Percentiles rank a stretch among this genome's conserved stretches.
Conservation (phyloP, 257 asterid genomes). For the Echium plantagineum region DNA sequence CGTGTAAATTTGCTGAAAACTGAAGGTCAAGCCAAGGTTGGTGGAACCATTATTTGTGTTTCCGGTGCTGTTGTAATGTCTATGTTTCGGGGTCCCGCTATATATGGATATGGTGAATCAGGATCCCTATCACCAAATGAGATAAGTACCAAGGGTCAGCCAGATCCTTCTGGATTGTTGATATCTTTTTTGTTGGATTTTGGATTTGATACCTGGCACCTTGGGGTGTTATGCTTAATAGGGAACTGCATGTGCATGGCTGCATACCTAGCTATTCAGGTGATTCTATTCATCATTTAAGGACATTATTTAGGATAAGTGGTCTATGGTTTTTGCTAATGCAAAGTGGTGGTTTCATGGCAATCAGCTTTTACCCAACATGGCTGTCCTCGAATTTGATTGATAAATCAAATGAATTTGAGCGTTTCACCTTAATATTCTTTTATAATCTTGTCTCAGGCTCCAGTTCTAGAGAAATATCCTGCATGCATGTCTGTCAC, state of each 20-base stretch:
- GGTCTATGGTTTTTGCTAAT: neutral
- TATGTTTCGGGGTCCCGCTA: slow-evolving; percentile 70
- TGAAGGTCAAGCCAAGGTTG: slow-evolving; percentile 88
- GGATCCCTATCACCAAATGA: slow-evolving; percentile 41
- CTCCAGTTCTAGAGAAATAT: slow-evolving; percentile 73
- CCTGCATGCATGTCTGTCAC: slow-evolving; percentile 90
- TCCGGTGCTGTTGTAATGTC: slow-evolving; percentile 88
- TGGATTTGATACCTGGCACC: slow-evolving; percentile 75
- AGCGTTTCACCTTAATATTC: neutral
- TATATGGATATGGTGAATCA: slow-evolving; percentile 54
- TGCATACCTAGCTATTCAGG: slow-evolving; percentile 82
- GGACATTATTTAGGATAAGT: neutral
- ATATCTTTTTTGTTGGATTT: slow-evolving; percentile 44
- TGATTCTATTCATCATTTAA: slow-evolving; percentile 11
- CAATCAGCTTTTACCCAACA: neutral
- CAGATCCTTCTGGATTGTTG: slow-evolving; percentile 77
- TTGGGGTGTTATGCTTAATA: slow-evolving; percentile 78
- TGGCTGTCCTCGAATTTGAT: too few relatives aligned
- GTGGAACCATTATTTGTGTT: slow-evolving; percentile 81
- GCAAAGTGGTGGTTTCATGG: neutral
- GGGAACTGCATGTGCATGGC: slow-evolving; percentile 98
- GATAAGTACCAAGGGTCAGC: slow-evolving; percentile 72
- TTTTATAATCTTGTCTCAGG: slow-evolving; percentile 34
- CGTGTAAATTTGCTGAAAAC: slow-evolving; percentile 48
- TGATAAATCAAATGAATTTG: neutral